Base-by-base conservation (phyloP, 306 rosid genomes). In the Abrus precatorius region DNA sequence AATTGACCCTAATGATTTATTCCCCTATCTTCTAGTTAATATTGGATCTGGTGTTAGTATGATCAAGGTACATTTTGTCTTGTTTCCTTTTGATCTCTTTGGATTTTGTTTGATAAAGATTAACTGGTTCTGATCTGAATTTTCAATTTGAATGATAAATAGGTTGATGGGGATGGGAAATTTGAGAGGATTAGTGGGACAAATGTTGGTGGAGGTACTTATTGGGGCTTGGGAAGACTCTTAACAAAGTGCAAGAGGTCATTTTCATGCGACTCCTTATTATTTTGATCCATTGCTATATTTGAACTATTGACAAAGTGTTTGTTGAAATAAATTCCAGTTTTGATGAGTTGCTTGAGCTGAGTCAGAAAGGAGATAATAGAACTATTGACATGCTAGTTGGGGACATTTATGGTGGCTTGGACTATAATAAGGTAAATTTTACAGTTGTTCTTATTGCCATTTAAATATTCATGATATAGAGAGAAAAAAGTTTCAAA, bases 131-230 rank as follows among this genome's bases (percentile, higher is more conserved):
- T 81, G 60, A 73, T 78, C 43, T 61, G 27, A 67, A 64, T 59
- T 78, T 74, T 59, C 56, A 76, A 71, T 67, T 55, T 72, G 67
- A 79, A 30, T 62, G 57, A 72, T 71, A 78, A 20, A 20, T 69
- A 96, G 99, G 99, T 93, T 88, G 98, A 93, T 69, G 99, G 99
- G 59, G 99, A 96, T 29, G 99, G 99, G 27, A 92, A 90, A 84
- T 96, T 90, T 88, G 90, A 96, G 88, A 88, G 99, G 80, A 86
- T 96, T 69, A 96, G 99, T 84, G 99, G 99, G 57, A 96, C 99
- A 82, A 96, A 96, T 89, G 99, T 96, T 77, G 99, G 99, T 84
- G 99, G 99, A 7, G 99, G 99, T 62, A 96, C 99, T 54, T 96
- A 96, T 43, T 96, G 99, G 98, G 99, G 99, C 41, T 83, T 96